A percentile compares a stretch with the other conserved stretches of the same genome.
These are phyloP conservation scores for Porcisia deanei DNA, from an alignment of 208 protist genomes.

Conservation along the genomic window DNA sequence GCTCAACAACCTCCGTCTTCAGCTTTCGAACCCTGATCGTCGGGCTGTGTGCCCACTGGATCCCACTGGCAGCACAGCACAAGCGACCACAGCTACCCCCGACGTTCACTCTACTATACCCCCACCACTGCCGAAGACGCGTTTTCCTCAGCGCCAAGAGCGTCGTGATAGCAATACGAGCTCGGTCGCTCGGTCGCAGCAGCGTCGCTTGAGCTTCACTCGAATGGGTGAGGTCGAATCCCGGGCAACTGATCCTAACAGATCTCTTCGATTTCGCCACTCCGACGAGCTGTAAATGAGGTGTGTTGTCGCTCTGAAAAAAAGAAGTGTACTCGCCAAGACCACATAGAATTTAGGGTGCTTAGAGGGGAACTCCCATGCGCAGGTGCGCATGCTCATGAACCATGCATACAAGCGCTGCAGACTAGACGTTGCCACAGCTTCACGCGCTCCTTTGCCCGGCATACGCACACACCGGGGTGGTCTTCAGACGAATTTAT, in stretches of 20 bases:
- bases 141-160: constrained; percentile 23
- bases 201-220: constrained; percentile 33
- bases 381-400: neutral
- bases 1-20: constrained; percentile 48
- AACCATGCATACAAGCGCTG: neutral
- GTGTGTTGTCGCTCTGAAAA: neutral
- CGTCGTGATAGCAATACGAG: neutral
- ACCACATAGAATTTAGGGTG: neutral
- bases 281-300: constrained; percentile 2
- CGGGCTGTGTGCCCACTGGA: constrained; percentile 46
- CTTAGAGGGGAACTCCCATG: neutral
- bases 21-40: constrained; percentile 36
- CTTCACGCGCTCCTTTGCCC: neutral
- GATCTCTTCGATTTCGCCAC: constrained; percentile 18
- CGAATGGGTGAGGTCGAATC: constrained; percentile 8
- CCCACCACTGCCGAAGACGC: constrained; percentile 29
- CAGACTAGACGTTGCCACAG: neutral
- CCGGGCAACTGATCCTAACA: constrained; percentile 10
- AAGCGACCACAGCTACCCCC: neutral
- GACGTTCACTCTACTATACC: constrained; percentile 14
- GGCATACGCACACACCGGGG: neutral
- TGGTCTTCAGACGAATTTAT: neutral
- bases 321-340: no score
- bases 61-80: constrained; percentile 18
- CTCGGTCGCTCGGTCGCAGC: constrained; percentile 17